Evolutionary conservation across 2,329 filamentous ascomycete species (phyloP), one percentile per base, ranked within the genome.

Genomic region (Colletotrichum kahawae): DNA sequence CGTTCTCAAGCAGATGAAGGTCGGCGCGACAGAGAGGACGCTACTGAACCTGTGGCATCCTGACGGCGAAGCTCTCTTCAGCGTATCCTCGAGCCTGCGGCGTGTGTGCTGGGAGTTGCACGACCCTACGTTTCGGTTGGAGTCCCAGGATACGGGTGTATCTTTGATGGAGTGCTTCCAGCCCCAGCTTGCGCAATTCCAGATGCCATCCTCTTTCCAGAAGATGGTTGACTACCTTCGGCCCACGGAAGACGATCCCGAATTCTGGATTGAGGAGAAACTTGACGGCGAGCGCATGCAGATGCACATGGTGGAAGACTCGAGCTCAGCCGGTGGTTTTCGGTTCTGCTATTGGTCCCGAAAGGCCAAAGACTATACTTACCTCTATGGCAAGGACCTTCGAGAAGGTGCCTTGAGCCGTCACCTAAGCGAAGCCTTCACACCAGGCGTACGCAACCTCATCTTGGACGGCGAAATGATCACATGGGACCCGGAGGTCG

Each of bases 401-500:
- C 77, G 90, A 93, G 7, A 92, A 93, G 54, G 93, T 94, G 92
- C 95, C 8, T 83, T 98, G 67, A 98, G 96, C 0, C 90, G 95
- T 38, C 93, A 98, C 81, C 87, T 98, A 24, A 91, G 91, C 67
- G 88, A 92, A 54, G 95, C 95, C 0, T 98, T 99, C 82, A 88
- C 92, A 3, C 86, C 92, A 1, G 92, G 93, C 2, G 95, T 98
- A 1, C 89, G 93, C 18, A 98, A 95, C 81, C 89, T 98, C 77
- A 98, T 99, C 65, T 88, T 99, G 1, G 97, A 99, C 80, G 97
- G 97, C 12, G 97, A 99, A 83, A 99, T 99, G 97, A 95, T 99
- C 73, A 98, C 96, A 1, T 99, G 97, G 97, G 95, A 98, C 81
- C 94, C 95, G 76, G 92, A 93, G 59, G 88, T 94, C 65, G 94